phyloP scores from a whole-genome alignment of 2,329 filamentous ascomycete genomes.

The Leptographium galeiforme region DNA sequence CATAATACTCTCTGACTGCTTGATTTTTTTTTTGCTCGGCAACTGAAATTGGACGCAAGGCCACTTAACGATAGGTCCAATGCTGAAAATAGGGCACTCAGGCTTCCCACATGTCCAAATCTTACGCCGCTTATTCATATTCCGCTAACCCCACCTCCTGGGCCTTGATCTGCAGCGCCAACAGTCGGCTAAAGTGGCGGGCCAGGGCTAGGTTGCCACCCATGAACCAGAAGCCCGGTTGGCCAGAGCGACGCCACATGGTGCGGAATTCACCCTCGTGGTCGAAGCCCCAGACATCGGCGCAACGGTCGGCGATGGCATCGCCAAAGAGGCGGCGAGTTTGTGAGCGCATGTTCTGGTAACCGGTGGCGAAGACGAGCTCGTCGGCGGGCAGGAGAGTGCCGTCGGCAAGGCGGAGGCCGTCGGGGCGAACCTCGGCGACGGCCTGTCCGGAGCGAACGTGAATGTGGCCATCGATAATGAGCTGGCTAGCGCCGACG shows the following conservation, averaged over 20 bases:
- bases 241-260: constrained; percentile 46
- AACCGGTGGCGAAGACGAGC: constrained; percentile 41
- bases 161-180: constrained; percentile 40
- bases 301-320: constrained; percentile 40
- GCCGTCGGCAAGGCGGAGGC: constrained; percentile 33
- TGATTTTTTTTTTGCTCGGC: no score
- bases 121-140: background rate
- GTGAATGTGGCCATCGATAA: constrained; percentile 43
- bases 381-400: constrained; percentile 37
- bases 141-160: constrained; percentile 7
- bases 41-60: no score
- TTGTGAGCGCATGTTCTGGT: constrained; percentile 54
- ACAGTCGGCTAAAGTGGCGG: constrained; percentile 40
- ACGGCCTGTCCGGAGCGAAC: constrained; percentile 38
- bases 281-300: constrained; percentile 50
- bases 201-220: constrained; percentile 51
- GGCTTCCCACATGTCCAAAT: no score
- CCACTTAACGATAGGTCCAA: background rate
- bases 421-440: constrained; percentile 26
- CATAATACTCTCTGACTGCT: no score
- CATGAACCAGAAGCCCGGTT: constrained; percentile 53
- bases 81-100: no score
- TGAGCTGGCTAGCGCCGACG: constrained; percentile 37
- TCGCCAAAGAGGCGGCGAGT: constrained; percentile 49
- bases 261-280: constrained; percentile 38